phyloP scores from a whole-genome alignment of 371 early-diverging fungal species.

The Chytridiales sp. region DNA sequence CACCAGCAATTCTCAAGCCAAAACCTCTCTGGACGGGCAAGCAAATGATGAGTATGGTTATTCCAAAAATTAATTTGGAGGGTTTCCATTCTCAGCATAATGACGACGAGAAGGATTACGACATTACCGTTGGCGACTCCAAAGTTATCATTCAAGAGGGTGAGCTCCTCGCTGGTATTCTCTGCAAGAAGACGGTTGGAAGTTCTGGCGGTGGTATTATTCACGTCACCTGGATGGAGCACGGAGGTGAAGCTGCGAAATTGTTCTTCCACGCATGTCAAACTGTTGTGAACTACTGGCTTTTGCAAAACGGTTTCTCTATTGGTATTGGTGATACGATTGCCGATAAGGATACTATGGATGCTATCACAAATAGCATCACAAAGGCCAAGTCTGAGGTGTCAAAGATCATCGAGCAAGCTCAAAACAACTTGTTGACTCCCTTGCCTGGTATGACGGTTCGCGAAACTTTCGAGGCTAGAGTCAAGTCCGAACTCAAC shows the following conservation, averaged over 20 bases:
- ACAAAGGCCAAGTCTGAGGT: slow-evolving; percentile 84
- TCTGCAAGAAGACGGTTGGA: slow-evolving; percentile 98
- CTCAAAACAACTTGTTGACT: slow-evolving; percentile 86
- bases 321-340: slow-evolving; percentile 99
- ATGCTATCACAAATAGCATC: slow-evolving; percentile 82
- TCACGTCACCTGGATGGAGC: slow-evolving; percentile 96
- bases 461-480: slow-evolving; percentile 94
- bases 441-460: slow-evolving; percentile 97
- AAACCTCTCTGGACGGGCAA: slow-evolving; percentile 98
- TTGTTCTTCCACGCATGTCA: slow-evolving; percentile 96
- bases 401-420: slow-evolving; percentile 78
- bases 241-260: slow-evolving; percentile 87
- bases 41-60: slow-evolving; percentile 92
- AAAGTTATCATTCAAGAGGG: slow-evolving; percentile 95
- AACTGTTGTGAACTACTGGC: slow-evolving; percentile 95
- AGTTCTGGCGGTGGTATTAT: slow-evolving; percentile 90
- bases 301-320: slow-evolving; percentile 93
- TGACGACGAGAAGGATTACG: slow-evolving; percentile 69
- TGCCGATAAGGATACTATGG: slow-evolving; percentile 88
- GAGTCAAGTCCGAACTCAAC: slow-evolving; percentile 90
- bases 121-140: slow-evolving; percentile 88
- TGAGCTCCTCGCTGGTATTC: slow-evolving; percentile 89
- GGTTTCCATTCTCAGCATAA: slow-evolving; percentile 78
- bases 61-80: slow-evolving; percentile 84
- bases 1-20: slow-evolving; percentile 95